A percentile compares a stretch with the other conserved stretches of the same genome.
phyloP scores from a whole-genome alignment of 1,284 basidiomycete species.

The Puccinia triticina region DNA sequence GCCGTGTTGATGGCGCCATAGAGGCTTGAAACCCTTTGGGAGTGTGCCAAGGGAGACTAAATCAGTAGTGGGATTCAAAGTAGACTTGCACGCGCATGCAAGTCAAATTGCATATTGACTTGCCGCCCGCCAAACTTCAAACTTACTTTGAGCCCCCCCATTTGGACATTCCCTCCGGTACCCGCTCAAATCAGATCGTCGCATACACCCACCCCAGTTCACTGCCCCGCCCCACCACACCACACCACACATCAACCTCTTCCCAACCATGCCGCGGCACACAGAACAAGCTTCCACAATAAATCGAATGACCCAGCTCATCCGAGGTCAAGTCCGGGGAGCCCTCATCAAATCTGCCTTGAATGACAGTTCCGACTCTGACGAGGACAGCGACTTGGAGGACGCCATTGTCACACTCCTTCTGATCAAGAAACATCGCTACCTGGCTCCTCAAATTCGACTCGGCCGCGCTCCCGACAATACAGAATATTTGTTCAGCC shows the following conservation, averaged over 20 bases:
- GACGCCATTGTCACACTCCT: too few relatives aligned
- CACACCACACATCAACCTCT: not conserved
- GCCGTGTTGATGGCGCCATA: too few relatives aligned
- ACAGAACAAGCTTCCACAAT: not conserved
- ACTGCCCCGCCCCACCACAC: too few relatives aligned
- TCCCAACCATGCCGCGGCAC: not conserved
- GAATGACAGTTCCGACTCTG: not conserved
- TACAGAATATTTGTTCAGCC: not conserved
- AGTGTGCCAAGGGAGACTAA: too few relatives aligned
- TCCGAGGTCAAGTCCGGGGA: not conserved
- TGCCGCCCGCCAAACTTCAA: not conserved
- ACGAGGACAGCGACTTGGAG: too few relatives aligned
- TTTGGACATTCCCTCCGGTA: not conserved
- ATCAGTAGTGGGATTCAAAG: slow-evolving; percentile 18
- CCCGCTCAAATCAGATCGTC: not conserved
- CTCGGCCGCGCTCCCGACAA: not conserved
- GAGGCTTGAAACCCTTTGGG: too few relatives aligned
- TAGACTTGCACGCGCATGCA: not conserved
- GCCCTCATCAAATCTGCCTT: not conserved
- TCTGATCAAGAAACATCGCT: not conserved
- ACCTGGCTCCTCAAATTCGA: not conserved
- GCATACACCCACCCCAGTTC: too few relatives aligned
- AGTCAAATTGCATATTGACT: too few relatives aligned
- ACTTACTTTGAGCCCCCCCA: not conserved
- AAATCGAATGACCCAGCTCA: not conserved